Percentiles rank a stretch among this genome's conserved stretches.
These are phyloP conservation scores for Boletus bicolor DNA, from an alignment of 768 basidiomycete genomes.

Conservation along the genomic window DNA sequence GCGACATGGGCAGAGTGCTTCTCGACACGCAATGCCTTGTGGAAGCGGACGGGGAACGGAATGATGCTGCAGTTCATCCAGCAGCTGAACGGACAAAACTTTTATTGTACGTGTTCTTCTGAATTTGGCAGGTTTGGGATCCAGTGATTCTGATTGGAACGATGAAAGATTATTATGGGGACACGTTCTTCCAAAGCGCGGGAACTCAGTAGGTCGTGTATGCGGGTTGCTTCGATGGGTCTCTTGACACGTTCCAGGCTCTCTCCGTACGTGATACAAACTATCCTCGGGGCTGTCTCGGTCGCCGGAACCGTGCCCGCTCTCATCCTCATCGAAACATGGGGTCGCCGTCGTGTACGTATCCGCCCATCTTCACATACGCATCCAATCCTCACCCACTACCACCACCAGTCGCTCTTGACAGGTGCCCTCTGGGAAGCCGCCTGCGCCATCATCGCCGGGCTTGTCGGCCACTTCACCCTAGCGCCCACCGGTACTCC, in stretches of 20 bases:
- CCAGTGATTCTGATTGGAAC: background rate
- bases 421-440: slow-evolving; percentile 57
- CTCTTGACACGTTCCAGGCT: slow-evolving; percentile 34
- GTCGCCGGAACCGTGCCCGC: slow-evolving; percentile 72
- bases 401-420: background rate
- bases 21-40: slow-evolving; percentile 16
- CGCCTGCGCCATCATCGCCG: slow-evolving; percentile 60
- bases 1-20: slow-evolving; percentile 16
- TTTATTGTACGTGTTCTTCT: slow-evolving; percentile 12
- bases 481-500: slow-evolving; percentile 54
- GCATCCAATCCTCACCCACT: background rate
- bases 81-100: slow-evolving; percentile 16
- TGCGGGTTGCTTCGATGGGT: too few species aligned
- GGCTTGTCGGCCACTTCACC: slow-evolving; percentile 67
- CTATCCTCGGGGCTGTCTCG: slow-evolving; percentile 69
- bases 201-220: slow-evolving; percentile 49
- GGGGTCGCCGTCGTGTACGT: slow-evolving; percentile 65
- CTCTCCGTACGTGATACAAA: slow-evolving; percentile 67
- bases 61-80: slow-evolving; percentile 19
- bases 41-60: slow-evolving; percentile 17
- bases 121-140: background rate
- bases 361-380: slow-evolving; percentile 21
- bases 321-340: slow-evolving; percentile 62
- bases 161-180: slow-evolving; percentile 15
- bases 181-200: slow-evolving; percentile 44